Evolutionary conservation across 768 basidiomycete genomes (phyloP).

Genomic region (Agaricus sinodeliciosus): DNA sequence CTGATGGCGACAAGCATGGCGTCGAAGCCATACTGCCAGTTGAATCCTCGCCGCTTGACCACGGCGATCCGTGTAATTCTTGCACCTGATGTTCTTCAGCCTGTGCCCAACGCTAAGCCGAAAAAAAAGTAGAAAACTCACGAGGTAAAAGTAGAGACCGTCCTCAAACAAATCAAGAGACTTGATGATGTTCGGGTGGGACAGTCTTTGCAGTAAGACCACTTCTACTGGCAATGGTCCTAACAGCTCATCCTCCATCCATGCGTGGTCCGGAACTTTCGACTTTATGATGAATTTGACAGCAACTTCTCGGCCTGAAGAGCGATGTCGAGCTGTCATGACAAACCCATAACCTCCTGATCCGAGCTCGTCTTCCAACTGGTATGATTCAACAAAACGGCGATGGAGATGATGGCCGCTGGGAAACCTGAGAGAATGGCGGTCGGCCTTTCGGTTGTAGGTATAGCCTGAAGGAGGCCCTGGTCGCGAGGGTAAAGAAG

Average conservation of each 20-base stretch:
- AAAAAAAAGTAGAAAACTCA: constrained; percentile 24
- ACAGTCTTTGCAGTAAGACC: constrained; percentile 62
- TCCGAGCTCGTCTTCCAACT: constrained; percentile 73
- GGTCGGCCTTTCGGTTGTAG: constrained; percentile 26
- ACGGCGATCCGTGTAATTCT: constrained; percentile 90
- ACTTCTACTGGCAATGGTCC: constrained; percentile 78
- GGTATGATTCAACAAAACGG: constrained; percentile 53
- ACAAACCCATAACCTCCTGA: constrained; percentile 95
- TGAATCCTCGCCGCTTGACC: constrained; percentile 45
- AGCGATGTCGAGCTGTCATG: constrained; percentile 70
- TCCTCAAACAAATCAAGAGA: constrained; percentile 87
- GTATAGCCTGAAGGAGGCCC: constrained; percentile 7
- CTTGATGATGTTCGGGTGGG: constrained; percentile 78
- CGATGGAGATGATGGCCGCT: constrained; percentile 51
- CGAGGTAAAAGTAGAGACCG: constrained; percentile 77
- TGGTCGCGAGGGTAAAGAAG: neutral
- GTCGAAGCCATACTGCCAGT: constrained; percentile 29
- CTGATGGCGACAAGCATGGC: constrained; percentile 49
- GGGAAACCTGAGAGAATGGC: constrained; percentile 45
- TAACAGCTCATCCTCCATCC: constrained; percentile 55
- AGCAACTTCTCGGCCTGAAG: constrained; percentile 64
- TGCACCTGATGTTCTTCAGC: constrained; percentile 52
- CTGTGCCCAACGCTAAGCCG: neutral
- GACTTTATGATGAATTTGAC: constrained; percentile 94
- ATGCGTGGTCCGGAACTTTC: constrained; percentile 50